Evolutionary conservation across 345 rosid species (phyloP).

Genomic region (Durio zibethinus): DNA sequence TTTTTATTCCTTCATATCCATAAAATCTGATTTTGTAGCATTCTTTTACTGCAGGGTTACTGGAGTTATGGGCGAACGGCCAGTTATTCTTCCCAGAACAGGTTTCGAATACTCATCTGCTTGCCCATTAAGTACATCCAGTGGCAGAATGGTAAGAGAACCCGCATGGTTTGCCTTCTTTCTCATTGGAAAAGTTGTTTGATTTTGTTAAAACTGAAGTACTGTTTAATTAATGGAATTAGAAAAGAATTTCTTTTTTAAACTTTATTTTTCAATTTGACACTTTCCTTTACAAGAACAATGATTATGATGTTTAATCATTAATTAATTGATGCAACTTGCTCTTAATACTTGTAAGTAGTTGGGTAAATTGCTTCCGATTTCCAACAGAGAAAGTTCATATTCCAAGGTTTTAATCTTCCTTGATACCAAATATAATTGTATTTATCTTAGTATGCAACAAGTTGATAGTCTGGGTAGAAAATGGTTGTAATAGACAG

Average conservation of each 20-base stretch:
- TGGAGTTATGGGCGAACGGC: slow-evolving; percentile 80
- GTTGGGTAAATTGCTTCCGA: not conserved
- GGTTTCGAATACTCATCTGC: slow-evolving; percentile 81
- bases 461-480: not conserved
- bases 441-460: not conserved
- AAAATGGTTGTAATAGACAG: not conserved
- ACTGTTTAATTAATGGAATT: not conserved
- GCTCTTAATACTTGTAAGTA: not conserved
- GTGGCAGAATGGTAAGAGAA: slow-evolving; percentile 61
- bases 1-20: not conserved
- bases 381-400: not conserved
- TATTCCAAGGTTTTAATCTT: not conserved
- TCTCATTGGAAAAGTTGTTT: not conserved
- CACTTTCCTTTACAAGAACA: not conserved
- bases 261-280: not conserved
- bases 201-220: not conserved
- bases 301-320: not conserved
- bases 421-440: not conserved
- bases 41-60: slow-evolving; percentile 44
- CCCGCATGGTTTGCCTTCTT: not conserved
- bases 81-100: slow-evolving; percentile 63
- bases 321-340: not conserved
- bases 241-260: not conserved
- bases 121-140: slow-evolving; percentile 61
- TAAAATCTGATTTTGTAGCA: slow-evolving; percentile 1